Evolutionary conservation across 305 asterid species (phyloP), one percentile per base, ranked within the genome.

Genomic region (Fraxinus paxiana): DNA sequence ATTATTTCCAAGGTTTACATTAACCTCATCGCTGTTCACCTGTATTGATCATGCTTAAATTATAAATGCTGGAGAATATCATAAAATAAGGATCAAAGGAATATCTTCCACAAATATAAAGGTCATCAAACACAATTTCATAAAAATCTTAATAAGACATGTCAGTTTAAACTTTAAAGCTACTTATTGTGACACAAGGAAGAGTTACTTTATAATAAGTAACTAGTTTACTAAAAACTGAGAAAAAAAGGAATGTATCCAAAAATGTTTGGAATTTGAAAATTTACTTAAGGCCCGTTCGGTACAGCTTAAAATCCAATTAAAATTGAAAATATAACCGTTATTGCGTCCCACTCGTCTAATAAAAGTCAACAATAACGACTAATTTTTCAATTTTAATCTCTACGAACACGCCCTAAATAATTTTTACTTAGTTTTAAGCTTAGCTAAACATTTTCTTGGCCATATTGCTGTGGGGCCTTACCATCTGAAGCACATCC

Each of bases 401-500:
- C 3, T 28, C 30, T 28, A 28, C 30, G 30, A 28, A 28, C 2
- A 28, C 30, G 30, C 30, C 30, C 30, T 28, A 28, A 24, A 67
- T 67, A 67, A 26, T 15, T 28, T 67, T 9, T 28, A 28, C 74
- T 67, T 30, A 63, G 13, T 22, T 61, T 26, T 26, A 63, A 22
- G 17, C 72, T 24, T 63, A 24, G 72, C 72, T 24, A 24, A 24
- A 63, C 38, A 67, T 67, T 15, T 15, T 30, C 74, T 67, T 4
- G 3, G 34, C 74, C 10, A 37, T 78, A 76, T 61, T 73, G 43
- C 24, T 20, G 8, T 7, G 18, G 35, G 78, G 77, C 54, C 86
- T 87, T 82, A 91, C 93, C 89, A 61, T 80, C 77, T 81, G 86
- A 73, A 17, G 74, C 48, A 41, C 54, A 70, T 83, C 80, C 38